Evolutionary conservation across 1,284 basidiomycete species (phyloP).

Genomic region (Ceratobasidium sp.): DNA sequence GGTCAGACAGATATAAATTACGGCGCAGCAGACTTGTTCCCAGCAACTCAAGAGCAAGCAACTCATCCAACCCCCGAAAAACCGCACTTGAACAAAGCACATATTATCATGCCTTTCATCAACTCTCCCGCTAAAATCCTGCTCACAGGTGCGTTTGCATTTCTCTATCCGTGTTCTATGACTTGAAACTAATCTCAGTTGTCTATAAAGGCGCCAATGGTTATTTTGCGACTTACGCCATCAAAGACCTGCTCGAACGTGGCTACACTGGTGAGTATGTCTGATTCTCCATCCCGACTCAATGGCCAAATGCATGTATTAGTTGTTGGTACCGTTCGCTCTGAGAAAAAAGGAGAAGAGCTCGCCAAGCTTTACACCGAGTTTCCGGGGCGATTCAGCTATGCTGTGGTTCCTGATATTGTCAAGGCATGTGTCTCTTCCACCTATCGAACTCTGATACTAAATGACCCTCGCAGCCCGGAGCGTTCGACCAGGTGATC

Average conservation of each 20-base stretch:
- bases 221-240: constrained; percentile 5
- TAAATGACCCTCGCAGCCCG: not conserved
- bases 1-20: too few relatives aligned
- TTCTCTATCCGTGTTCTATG: not conserved
- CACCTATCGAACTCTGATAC: too few relatives aligned
- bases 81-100: too few relatives aligned
- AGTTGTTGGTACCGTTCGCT: constrained; percentile 7
- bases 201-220: constrained; percentile 8
- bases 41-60: too few relatives aligned
- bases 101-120: not conserved
- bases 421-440: not conserved
- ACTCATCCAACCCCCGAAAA: too few relatives aligned
- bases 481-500: constrained; percentile 38
- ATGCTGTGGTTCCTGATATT: constrained; percentile 11
- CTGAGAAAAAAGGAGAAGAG: constrained; percentile 7
- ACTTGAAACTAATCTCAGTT: not conserved
- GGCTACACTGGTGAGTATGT: constrained; percentile 5
- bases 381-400: not conserved
- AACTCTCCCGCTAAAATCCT: not conserved
- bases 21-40: too few relatives aligned
- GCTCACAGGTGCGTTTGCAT: constrained; percentile 9
- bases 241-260: not conserved
- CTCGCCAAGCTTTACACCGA: not conserved
- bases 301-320: too few relatives aligned
- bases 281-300: not conserved